These are phyloP conservation scores for Pythium dissotocum DNA, from an alignment of 352 stramenopile species.

Conservation along the genomic window DNA sequence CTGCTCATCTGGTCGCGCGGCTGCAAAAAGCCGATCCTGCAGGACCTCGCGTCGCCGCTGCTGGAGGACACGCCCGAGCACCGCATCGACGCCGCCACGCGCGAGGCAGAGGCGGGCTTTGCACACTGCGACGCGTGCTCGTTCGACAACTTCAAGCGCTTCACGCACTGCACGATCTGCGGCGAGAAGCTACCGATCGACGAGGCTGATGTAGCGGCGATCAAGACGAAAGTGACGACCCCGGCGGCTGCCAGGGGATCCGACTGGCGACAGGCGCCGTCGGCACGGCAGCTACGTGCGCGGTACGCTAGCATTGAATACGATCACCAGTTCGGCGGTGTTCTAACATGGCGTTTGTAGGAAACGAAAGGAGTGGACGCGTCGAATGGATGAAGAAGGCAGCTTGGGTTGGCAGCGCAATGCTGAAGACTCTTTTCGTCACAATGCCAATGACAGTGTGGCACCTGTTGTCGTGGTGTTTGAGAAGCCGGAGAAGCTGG, in stretches of 20 bases:
- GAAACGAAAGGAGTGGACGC: slow-evolving; percentile 66
- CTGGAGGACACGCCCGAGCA: slow-evolving; percentile 59
- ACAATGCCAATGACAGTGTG: slow-evolving; percentile 10
- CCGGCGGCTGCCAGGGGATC: background rate
- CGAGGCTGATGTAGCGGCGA: background rate
- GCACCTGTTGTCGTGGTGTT: slow-evolving; percentile 31
- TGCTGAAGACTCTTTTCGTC: slow-evolving; percentile 6
- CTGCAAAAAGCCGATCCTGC: slow-evolving; percentile 37
- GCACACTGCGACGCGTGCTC: slow-evolving; percentile 46
- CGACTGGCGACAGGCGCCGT: background rate
- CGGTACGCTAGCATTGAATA: slow-evolving; percentile 5
- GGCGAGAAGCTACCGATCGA: slow-evolving; percentile 43
- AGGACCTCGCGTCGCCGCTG: slow-evolving; percentile 53
- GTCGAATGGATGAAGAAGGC: slow-evolving; percentile 63
- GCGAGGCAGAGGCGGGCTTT: slow-evolving; percentile 60
- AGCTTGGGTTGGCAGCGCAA: slow-evolving; percentile 59
- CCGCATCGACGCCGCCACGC: slow-evolving; percentile 60
- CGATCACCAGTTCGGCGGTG: background rate
- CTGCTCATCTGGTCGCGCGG: slow-evolving; percentile 55
- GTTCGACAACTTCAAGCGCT: slow-evolving; percentile 80
- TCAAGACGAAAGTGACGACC: background rate
- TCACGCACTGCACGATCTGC: slow-evolving; percentile 63
- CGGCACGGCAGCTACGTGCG: slow-evolving; percentile 19
- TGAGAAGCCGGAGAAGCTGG: slow-evolving; percentile 27
- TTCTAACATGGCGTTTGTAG: slow-evolving; percentile 22